A percentile compares a stretch with the other conserved stretches of the same genome.
phyloP scores from a whole-genome alignment of 2,329 filamentous ascomycete genomes.

The Sclerotinia sclerotiorum region DNA sequence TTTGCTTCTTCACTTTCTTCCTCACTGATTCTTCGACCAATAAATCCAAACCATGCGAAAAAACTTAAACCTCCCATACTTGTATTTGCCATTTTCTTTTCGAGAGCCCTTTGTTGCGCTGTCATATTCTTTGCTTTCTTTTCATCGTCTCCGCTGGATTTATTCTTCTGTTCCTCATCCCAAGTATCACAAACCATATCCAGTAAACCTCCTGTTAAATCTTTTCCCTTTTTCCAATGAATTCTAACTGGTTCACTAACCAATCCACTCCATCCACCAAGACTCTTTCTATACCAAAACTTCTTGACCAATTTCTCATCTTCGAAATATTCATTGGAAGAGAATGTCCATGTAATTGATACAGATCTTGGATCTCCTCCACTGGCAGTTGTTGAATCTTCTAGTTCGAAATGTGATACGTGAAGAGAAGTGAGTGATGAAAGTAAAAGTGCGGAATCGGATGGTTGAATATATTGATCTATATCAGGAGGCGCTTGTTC shows the following conservation, averaged over 20 bases:
- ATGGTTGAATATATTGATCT: conserved; percentile 82
- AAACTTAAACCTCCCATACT: conserved; percentile 71
- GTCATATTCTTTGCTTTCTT: conserved; percentile 41
- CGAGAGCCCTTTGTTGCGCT: conserved; percentile 51
- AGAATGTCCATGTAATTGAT: conserved; percentile 74
- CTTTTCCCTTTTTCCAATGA: conserved; percentile 81
- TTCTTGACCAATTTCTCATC: conserved; percentile 82
- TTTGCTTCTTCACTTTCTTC: conserved; percentile 67
- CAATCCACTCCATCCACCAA: conserved; percentile 68
- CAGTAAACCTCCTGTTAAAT: conserved; percentile 78
- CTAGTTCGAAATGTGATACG: conserved; percentile 79
- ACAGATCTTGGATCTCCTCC: conserved; percentile 79
- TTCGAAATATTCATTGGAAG: conserved; percentile 78
- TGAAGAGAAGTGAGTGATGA: conserved; percentile 65
- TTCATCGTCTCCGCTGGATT: conserved; percentile 34
- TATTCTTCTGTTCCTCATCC: conserved; percentile 55
- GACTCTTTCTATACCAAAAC: conserved; percentile 76
- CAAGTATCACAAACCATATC: conserved; percentile 69
- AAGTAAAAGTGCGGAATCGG: conserved; percentile 72
- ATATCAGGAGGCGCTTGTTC: conserved; percentile 83
- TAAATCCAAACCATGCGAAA: conserved; percentile 87
- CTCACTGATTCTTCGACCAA: conserved; percentile 65
- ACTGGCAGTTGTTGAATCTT: conserved; percentile 45
- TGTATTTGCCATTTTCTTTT: conserved; percentile 56
- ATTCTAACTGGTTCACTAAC: conserved; percentile 89